These are phyloP conservation scores for Rhodomyrtus psidioides DNA, from an alignment of 441 rosid genomes.

Conservation along the genomic window DNA sequence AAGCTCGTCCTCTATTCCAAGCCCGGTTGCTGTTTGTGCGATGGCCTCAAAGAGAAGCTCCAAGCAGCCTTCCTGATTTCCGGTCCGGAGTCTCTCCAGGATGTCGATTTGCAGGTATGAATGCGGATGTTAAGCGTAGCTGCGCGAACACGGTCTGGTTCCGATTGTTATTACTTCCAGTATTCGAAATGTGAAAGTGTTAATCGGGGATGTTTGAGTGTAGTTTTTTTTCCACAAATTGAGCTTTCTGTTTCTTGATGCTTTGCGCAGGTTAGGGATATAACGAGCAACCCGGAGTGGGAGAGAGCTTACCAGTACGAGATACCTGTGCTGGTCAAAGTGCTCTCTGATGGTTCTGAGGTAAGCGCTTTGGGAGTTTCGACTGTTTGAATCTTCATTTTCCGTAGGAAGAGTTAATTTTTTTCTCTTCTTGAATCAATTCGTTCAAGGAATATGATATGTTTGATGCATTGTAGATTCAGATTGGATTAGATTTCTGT, in stretches of 20 bases:
- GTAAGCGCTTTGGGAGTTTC: constrained; percentile 12
- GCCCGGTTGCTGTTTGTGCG: constrained; percentile 92
- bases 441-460: not conserved
- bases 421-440: not conserved
- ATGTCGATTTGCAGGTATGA: constrained; percentile 60
- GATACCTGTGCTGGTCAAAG: constrained; percentile 73
- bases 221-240: not conserved
- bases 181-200: not conserved
- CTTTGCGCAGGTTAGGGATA: constrained; percentile 57
- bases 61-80: constrained; percentile 65
- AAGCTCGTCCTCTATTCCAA: constrained; percentile 68
- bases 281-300: constrained; percentile 73
- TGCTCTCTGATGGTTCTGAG: constrained; percentile 63
- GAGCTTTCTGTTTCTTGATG: not conserved
- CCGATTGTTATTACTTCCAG: not conserved
- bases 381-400: not conserved
- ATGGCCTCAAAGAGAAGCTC: constrained; percentile 90
- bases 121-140: not conserved
- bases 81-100: constrained; percentile 49
- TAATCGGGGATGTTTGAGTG: not conserved
- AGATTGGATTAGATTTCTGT: not conserved
- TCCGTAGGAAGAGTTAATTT: not conserved
- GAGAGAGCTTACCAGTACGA: constrained; percentile 77
- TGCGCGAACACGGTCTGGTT: not conserved
- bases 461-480: not conserved